Evolutionary conservation across 768 basidiomycete genomes (phyloP), one percentile per base, ranked within the genome.

Genomic region (Mycena galericulata): DNA sequence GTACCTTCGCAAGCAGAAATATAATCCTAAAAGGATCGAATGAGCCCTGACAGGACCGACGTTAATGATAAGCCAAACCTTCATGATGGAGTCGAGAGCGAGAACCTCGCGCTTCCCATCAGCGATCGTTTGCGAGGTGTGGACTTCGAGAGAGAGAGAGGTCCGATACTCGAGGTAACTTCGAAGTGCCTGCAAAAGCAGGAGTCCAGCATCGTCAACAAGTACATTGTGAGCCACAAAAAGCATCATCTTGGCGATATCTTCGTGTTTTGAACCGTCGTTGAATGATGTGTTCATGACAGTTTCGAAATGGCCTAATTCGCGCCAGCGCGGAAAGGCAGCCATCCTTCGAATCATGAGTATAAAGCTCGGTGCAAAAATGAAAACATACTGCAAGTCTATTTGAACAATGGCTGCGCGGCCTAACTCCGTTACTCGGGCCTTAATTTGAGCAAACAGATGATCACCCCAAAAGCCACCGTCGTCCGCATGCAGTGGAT

Each of bases 401-500:
- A 73, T 51, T 30, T 76, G 58, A 2, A 75, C 57, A 8, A 38
- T 55, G 24, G 53, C 53, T 26, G 41, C 40, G 27, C 62, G 10
- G 59, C 70, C 24, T 62, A 43, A 5, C n/a, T 75, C 71, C 11
- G 24, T 57, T 1, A 82, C 30, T 38, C 74, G 45, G 22, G 38
- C 54, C 62, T 78, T 75, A 14, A 81, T 12, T 38, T 78, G 68
- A 2, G 8, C 57, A 22, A 75, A 74, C 0, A 83, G 51, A 64
- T 84, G 82, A 38, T 79, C 72, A 0, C 76, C 45, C 30, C 45
- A 46, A 18, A 60, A 24, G 14, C 59, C 61, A 4, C 49, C n/a
- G 12, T 43, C 36, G 55, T 81, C 74, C 5, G 67, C 71, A 68
- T 86, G 85, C 17, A 86, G 74, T 6, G 68, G 69, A 70, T 87